A percentile compares a stretch with the other conserved stretches of the same genome.
phyloP scores from a whole-genome alignment of 768 basidiomycete genomes.

The Lyophyllum semitale region DNA sequence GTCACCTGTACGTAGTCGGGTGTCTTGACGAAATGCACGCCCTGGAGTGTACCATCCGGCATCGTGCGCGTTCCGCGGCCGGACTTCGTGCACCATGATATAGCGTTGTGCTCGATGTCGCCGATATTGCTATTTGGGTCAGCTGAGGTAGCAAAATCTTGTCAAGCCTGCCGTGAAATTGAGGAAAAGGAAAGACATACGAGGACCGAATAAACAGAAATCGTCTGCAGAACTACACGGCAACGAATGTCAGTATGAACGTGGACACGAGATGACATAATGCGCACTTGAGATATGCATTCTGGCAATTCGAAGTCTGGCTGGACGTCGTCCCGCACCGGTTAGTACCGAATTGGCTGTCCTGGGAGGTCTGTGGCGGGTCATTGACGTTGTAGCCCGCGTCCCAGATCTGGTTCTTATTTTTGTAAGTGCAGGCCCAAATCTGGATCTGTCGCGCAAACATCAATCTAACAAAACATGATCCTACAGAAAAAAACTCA shows the following conservation, averaged over 20 bases:
- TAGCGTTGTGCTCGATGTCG: conserved; percentile 66
- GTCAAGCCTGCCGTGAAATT: neutral
- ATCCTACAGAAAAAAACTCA: conserved; percentile 21
- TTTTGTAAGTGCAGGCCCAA: conserved; percentile 41
- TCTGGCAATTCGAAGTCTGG: conserved; percentile 70
- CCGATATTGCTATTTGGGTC: conserved; percentile 52
- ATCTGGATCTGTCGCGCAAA: conserved; percentile 40
- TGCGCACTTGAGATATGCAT: conserved; percentile 61
- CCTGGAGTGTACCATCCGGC: conserved; percentile 62
- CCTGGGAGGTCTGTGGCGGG: conserved; percentile 52
- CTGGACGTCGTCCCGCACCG: conserved; percentile 62
- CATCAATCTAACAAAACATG: neutral
- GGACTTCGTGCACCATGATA: conserved; percentile 77
- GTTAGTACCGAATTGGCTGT: conserved; percentile 67
- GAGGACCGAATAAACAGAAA: conserved; percentile 73
- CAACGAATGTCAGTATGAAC: neutral
- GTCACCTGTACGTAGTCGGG: conserved; percentile 63
- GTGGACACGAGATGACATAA: conserved; percentile 14
- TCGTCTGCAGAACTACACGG: conserved; percentile 54
- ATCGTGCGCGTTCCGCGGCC: conserved; percentile 76
- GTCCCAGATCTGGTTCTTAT: conserved; percentile 57
- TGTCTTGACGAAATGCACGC: conserved; percentile 71
- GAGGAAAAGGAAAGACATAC: conserved; percentile 23
- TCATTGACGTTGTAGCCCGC: conserved; percentile 43
- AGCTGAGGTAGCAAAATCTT: conserved; percentile 2